Evolutionary conservation across 192 early-diverging fungal species (phyloP), one percentile per base, ranked within the genome.

Genomic region (Mortierella claussenii): DNA sequence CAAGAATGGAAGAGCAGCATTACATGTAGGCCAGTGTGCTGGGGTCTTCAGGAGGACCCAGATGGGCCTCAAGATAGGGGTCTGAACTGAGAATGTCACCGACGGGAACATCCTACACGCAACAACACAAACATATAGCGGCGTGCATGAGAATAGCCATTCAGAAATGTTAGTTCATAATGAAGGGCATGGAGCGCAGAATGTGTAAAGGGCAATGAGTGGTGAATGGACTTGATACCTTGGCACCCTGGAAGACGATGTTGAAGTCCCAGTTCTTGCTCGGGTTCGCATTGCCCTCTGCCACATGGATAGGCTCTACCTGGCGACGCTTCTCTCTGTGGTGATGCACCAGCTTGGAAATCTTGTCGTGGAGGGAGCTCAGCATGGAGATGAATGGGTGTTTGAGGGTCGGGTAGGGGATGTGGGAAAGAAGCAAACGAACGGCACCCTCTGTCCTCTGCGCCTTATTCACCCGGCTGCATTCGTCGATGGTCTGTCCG

Each of bases 201-300:
- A n/a, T n/a, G n/a, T n/a, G n/a, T n/a, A n/a, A n/a, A n/a, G n/a
- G n/a, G n/a, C n/a, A n/a, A n/a, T n/a, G n/a, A n/a, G n/a, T n/a
- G n/a, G n/a, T 10, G 37, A 40, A 40, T 40, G 13, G 7, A 40
- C 37, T 40, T 40, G 7, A 40, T 48, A 76, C 73, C 59, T 60
- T 55, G 31, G 59, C 73, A 50, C 73, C 73, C 10, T 56, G 46
- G 40, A 76, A 76, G 31, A 45, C 56, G 58, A 76, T 56, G 34
- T 24, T 50, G 23, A 33, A 76, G 47, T 67, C 65, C 73, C 73
- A 76, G 53, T 61, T 76, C 46, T 56, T 76, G 64, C 59, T 73
- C 2, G 61, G 23, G 31, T 15, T 27, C 18, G 26, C 18, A 15
- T 56, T 40, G 17, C 26, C 40, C 3, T 42, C 36, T 18, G 30